These are phyloP conservation scores for Acanthamoeba lenticulata DNA, from an alignment of 208 protist genomes.

Conservation along the genomic window DNA sequence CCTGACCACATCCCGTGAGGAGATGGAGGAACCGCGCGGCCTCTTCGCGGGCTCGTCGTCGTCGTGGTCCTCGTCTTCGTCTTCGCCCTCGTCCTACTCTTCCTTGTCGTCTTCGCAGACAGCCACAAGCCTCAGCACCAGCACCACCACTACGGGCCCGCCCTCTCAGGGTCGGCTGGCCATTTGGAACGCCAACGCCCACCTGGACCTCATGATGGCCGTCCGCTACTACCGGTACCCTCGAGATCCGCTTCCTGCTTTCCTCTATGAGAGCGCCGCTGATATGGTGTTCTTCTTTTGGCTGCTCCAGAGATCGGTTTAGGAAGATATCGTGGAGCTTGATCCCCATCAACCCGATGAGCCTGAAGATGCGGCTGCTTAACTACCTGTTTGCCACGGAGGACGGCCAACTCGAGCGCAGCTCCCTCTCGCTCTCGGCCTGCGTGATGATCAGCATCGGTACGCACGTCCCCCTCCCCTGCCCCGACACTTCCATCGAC, in stretches of 20 bases:
- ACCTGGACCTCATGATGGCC: constrained; percentile 1
- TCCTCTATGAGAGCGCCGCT: too few species aligned
- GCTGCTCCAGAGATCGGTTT: neutral
- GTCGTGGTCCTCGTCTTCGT: neutral
- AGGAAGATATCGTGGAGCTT: constrained; percentile 20
- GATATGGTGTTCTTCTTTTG: neutral
- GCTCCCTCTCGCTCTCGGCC: neutral
- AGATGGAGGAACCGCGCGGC: neutral
- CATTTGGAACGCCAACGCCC: neutral
- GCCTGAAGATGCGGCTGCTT: constrained; percentile 5
- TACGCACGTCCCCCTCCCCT: neutral
- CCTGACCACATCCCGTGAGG: neutral
- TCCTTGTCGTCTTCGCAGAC: too few species aligned
- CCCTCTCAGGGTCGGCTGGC: neutral
- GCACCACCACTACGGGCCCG: neutral
- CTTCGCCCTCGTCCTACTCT: neutral
- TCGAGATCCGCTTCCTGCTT: neutral
- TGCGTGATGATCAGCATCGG: constrained; percentile 18
- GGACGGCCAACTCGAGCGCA: neutral
- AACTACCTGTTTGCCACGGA: neutral
- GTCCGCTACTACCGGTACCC: constrained; percentile 12
- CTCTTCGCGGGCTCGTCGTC: neutral
- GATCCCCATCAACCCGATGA: constrained; percentile 22
- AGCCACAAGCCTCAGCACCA: too few species aligned
- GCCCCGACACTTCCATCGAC: too few species aligned